Percentiles rank a stretch among this genome's conserved stretches.
Conservation (phyloP, 768 basidiomycete genomes). For the Tylopilus rubrobrunneus region DNA sequence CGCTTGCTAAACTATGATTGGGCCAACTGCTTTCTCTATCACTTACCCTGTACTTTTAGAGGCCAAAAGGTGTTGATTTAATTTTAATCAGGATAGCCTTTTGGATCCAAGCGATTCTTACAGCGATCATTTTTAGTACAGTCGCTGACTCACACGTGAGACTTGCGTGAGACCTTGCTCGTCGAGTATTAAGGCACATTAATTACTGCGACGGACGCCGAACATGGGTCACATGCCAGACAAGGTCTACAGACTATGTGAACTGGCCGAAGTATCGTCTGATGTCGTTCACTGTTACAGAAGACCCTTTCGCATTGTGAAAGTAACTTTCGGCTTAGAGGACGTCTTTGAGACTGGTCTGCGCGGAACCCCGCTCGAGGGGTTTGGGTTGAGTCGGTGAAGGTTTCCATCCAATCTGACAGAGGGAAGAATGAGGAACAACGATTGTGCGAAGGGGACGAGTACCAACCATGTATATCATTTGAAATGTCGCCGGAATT, state of each 20-base stretch:
- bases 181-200: neutral
- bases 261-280: neutral
- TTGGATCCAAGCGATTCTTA: neutral
- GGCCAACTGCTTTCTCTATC: no score
- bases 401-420: slow-evolving; percentile 83
- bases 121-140: neutral
- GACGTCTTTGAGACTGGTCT: slow-evolving; percentile 60
- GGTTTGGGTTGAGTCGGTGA: slow-evolving; percentile 62
- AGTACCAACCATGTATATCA: slow-evolving; percentile 81
- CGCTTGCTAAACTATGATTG: no score
- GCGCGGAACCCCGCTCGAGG: slow-evolving; percentile 56
- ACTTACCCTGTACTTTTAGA: neutral
- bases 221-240: neutral
- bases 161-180: neutral
- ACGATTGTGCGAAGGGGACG: neutral
- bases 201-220: neutral
- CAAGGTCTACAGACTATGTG: neutral
- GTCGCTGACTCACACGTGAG: neutral
- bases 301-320: neutral
- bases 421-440: neutral
- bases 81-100: neutral
- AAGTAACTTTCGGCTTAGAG: slow-evolving; percentile 30
- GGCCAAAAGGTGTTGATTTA: neutral
- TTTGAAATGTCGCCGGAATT: slow-evolving; percentile 92
- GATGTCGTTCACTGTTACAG: neutral